These are phyloP conservation scores for Sarocladium strictum DNA, from an alignment of 2,329 filamentous ascomycete genomes.

Conservation along the genomic window DNA sequence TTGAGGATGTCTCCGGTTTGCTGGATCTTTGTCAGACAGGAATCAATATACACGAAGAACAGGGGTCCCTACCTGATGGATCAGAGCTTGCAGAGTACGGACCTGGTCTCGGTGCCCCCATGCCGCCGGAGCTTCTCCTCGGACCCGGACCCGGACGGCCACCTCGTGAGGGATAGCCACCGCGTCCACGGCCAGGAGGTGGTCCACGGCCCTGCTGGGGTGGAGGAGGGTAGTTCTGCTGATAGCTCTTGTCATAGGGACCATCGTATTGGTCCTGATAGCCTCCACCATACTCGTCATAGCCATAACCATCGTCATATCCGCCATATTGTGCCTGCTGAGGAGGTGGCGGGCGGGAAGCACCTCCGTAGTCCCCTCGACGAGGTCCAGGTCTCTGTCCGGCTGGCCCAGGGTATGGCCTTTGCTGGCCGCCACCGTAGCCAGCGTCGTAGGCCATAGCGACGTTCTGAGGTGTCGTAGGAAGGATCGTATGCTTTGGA, in stretches of 20 bases:
- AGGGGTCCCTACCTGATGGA: slow-evolving; percentile 29
- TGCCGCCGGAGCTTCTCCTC: slow-evolving; percentile 30
- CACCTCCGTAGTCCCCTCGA: slow-evolving; percentile 24
- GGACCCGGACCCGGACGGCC: slow-evolving; percentile 22
- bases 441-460: slow-evolving; percentile 47
- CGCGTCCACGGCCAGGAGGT: slow-evolving; percentile 32
- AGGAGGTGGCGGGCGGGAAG: slow-evolving; percentile 19
- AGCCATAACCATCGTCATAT: slow-evolving; percentile 39
- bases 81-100: slow-evolving; percentile 36
- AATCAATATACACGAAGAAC: slow-evolving; percentile 11
- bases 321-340: slow-evolving; percentile 38
- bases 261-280: slow-evolving; percentile 31
- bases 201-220: slow-evolving; percentile 35
- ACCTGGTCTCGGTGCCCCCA: slow-evolving; percentile 23
- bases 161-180: slow-evolving; percentile 17
- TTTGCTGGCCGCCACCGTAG: slow-evolving; percentile 33
- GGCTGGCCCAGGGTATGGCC: slow-evolving; percentile 42
- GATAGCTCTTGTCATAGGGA: slow-evolving; percentile 34
- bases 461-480: neutral
- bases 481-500: neutral
- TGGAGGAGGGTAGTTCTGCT: slow-evolving; percentile 29
- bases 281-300: slow-evolving; percentile 23
- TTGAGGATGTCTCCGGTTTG: slow-evolving; percentile 16
- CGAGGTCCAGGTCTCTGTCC: slow-evolving; percentile 34
- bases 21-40: slow-evolving; percentile 20